Percentiles rank a stretch among this genome's conserved stretches.
These are phyloP conservation scores for Ustilago xerochloae DNA, from an alignment of 1,284 basidiomycete species.

Conservation along the genomic window DNA sequence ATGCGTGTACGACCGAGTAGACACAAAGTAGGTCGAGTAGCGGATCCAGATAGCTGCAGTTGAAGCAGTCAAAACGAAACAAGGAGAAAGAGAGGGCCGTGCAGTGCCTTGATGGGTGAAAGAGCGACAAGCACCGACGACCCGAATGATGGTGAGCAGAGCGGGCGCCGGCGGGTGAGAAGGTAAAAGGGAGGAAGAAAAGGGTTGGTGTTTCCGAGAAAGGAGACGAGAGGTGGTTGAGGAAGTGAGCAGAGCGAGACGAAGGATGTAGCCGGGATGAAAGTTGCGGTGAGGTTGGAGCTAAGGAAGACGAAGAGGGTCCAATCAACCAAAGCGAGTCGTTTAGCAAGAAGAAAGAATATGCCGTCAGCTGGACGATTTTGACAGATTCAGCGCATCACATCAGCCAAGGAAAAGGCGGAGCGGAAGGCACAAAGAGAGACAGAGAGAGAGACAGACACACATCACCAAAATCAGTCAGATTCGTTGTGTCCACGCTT, in stretches of 20 bases:
- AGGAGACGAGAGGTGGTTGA: not conserved
- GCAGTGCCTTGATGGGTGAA: slow-evolving; percentile 2
- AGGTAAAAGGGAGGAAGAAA: not conserved
- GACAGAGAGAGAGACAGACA: not conserved
- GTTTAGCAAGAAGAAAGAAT: not conserved
- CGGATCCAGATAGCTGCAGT: not conserved
- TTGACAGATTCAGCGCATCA: not conserved
- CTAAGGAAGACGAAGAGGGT: not conserved
- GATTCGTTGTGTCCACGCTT: too few species aligned
- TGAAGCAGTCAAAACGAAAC: slow-evolving; percentile 2
- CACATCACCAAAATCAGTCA: not conserved
- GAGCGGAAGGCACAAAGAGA: not conserved
- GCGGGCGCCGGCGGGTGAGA: slow-evolving; percentile 19
- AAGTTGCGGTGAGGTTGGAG: not conserved
- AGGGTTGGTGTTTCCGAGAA: not conserved
- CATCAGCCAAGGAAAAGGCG: not conserved
- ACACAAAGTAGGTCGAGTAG: not conserved
- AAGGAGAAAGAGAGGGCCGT: not conserved
- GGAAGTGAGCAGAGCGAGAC: not conserved
- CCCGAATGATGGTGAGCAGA: slow-evolving; percentile 16
- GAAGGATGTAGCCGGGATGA: not conserved
- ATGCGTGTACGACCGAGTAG: not conserved
- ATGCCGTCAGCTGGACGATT: not conserved
- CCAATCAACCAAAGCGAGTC: not conserved
- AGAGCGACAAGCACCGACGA: slow-evolving; percentile 33